These are phyloP conservation scores for Vitis rotundifolia DNA, from an alignment of 164 flowering plant genomes.

Conservation along the genomic window DNA sequence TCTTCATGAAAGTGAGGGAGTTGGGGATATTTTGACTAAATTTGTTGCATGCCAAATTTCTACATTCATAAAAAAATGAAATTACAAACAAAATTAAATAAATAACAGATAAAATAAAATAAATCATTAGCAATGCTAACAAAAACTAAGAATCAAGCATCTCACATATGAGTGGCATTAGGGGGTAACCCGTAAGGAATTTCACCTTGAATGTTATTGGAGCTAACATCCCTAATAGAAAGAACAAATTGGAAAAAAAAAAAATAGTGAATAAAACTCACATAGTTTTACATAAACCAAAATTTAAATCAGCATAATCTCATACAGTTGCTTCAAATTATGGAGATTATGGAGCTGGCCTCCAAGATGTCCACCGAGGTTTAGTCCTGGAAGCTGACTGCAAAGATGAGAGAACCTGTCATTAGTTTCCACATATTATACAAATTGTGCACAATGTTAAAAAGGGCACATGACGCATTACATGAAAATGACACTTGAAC, in stretches of 20 bases:
- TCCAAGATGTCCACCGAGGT: conserved; percentile 58
- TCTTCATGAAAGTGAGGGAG: conserved; percentile 44
- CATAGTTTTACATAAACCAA: background rate
- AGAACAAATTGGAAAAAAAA: conserved; percentile 6
- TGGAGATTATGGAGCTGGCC: conserved; percentile 49
- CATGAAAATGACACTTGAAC: conserved; percentile 64
- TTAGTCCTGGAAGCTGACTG: conserved; percentile 60
- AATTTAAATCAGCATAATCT: conserved; percentile 1
- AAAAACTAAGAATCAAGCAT: background rate
- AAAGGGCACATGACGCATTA: conserved; percentile 14
- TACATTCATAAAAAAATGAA: conserved; percentile 24
- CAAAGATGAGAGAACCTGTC: background rate
- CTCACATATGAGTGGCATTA: conserved; percentile 73
- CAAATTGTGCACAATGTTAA: background rate
- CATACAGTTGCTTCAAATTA: conserved; percentile 69
- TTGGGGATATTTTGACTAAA: conserved; percentile 54
- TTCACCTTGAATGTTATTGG: conserved; percentile 58
- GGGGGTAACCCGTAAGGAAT: conserved; percentile 68
- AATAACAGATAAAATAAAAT: background rate
- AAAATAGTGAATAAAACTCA: background rate
- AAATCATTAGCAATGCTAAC: background rate
- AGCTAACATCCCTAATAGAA: conserved; percentile 65
- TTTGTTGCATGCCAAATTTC: conserved; percentile 71
- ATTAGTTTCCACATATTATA: background rate
- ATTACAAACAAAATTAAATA: background rate